Evolutionary conservation across 371 early-diverging fungal genomes (phyloP).

Genomic region (Fennellomyces sp.): DNA sequence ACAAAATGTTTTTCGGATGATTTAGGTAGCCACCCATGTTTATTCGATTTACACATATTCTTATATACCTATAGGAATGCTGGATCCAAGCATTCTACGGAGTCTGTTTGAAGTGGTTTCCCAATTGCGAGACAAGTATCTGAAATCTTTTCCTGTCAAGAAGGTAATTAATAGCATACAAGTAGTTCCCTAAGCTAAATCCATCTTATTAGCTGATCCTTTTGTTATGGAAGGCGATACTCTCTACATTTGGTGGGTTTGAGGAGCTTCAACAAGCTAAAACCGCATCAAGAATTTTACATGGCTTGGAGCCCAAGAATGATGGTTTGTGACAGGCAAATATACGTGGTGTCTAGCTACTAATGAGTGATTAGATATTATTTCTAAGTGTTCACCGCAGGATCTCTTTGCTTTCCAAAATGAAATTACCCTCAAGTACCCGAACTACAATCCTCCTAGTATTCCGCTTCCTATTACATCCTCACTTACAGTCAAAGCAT

Average conservation of each 20-base stretch:
- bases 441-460: constrained; percentile 54
- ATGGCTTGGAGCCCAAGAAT: constrained; percentile 44
- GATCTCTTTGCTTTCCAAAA: constrained; percentile 66
- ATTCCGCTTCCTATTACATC: constrained; percentile 10
- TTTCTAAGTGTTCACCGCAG: constrained; percentile 65
- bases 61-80: constrained; percentile 26
- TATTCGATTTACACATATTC: not conserved
- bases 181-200: not conserved
- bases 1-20: constrained; percentile 42
- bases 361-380: constrained; percentile 19
- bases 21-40: constrained; percentile 30
- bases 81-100: constrained; percentile 56
- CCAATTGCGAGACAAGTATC: constrained; percentile 70
- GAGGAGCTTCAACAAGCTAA: constrained; percentile 52
- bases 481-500: constrained; percentile 15
- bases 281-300: constrained; percentile 38
- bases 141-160: constrained; percentile 79
- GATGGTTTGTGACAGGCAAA: constrained; percentile 5
- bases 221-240: constrained; percentile 68
- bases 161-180: constrained; percentile 52
- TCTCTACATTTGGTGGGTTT: constrained; percentile 63
- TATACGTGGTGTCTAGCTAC: not conserved
- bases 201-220: constrained; percentile 57
- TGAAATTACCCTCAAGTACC: constrained; percentile 53
- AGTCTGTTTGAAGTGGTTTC: constrained; percentile 69